Evolutionary conservation across 2,329 filamentous ascomycete species (phyloP), one percentile per base, ranked within the genome.

Genomic region (Atkinsonella texensis): DNA sequence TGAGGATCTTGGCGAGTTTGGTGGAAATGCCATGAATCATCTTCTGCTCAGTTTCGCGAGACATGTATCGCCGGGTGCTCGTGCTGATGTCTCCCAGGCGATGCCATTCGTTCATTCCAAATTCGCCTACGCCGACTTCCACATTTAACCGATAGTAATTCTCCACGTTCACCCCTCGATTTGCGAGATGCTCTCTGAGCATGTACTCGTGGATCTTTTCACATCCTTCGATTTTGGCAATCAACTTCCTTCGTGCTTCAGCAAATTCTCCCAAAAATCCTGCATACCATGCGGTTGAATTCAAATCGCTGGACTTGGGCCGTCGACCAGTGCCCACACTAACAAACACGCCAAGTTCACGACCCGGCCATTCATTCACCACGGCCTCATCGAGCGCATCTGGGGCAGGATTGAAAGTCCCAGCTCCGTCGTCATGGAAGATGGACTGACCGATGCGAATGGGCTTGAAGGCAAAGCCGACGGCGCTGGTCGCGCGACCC

Each of bases 61-160:
- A 73, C 50, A 98, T 78, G 64, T 97, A 98, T 56, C 85, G 81
- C 58, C 87, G 80, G 0, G 93, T 98, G 63, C 85, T 85, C 13
- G 89, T 96, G 71, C 88, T 95, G 69, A 98, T 97, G 49, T 96
- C 91, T 28, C 87, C 85, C n/a, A 97, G 72, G 3, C 90, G 81
- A 60, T 88, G 81, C 93, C 93, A 98, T 65, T 97, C 93, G 64
- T 97, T 98, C 89, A 98, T 97, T 49, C 87, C 91, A 65, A 96
- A 97, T 63, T 97, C 93, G 50, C 91, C 90, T 3, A 97, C 90
- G 1, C 91, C 93, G 15, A 95, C 84, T 63, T 97, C 90, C 41
- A 97, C 93, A 57, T 98, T 98, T n/a, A 97, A 74, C 8, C 93
- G 85, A 66, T 89, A 95, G 71, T 98, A 98, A 65, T 94, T 88